Conservation (phyloP, 106 monocot species). For the Platanthera zijinensis region DNA sequence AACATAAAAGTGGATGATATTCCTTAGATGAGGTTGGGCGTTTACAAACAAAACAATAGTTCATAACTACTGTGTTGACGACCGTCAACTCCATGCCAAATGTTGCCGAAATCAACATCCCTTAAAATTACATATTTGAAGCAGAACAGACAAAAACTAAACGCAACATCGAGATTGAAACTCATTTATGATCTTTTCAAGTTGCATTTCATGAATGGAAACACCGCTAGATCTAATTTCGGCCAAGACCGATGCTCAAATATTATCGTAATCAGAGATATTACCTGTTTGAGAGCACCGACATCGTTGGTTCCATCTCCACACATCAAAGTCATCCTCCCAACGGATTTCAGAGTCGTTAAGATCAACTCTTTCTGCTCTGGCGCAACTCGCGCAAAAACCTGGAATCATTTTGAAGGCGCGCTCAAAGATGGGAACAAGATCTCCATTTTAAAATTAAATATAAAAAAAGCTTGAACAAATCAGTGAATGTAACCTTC, state of each 20-base stretch:
- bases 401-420: conserved; percentile 33
- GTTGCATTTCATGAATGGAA: no score
- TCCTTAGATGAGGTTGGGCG: no score
- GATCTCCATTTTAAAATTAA: neutral
- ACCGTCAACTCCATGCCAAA: no score
- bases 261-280: neutral
- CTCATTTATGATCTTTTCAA: no score
- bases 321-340: conserved; percentile 98
- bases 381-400: conserved; percentile 96
- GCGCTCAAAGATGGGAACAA: neutral
- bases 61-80: no score
- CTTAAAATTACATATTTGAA: no score
- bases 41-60: no score
- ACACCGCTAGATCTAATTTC: no score
- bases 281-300: conserved; percentile 94
- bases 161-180: no score
- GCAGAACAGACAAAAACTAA: no score
- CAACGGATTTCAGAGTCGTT: conserved; percentile 85
- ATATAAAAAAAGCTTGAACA: neutral
- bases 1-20: no score
- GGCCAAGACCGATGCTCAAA: neutral
- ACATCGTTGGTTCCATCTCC: conserved; percentile 99
- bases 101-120: no score
- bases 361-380: conserved; percentile 95
- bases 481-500: conserved; percentile 44